Evolutionary conservation across 2,329 filamentous ascomycete genomes (phyloP), one percentile per base, ranked within the genome.

Genomic region (Lecanicillium sp.): DNA sequence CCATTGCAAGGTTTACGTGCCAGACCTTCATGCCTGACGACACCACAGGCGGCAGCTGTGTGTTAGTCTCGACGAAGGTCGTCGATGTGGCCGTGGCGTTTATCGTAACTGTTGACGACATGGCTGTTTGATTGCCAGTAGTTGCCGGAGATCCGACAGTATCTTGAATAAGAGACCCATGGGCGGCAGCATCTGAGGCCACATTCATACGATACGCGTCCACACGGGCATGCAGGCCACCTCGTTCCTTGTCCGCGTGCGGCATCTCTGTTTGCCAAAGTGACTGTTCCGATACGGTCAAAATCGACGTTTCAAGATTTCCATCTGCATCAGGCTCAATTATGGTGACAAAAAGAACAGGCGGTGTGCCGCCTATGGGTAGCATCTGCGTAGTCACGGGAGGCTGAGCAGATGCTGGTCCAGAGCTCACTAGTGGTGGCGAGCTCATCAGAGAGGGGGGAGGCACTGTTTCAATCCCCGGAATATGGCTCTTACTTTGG

Each of bases 271-370:
- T 51, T 21, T 45, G 45, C 26, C 43, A 51, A 9, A 55, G 53
- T n/a, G 48, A 33, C 10, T 43, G 42, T 21, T 53, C 49, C 43
- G 30, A 53, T 8, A 55, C 36, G 3, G 55, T 53, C 30, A 55
- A 21, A 9, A 55, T 32, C 12, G 53, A 54, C 0, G 56, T 61
- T 37, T 54, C 42, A 8, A 56, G 54, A 10, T 52, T 48, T 9
- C 52, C 50, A 9, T 56, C 42, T 15, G 52, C 50, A 10, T 53
- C 52, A 17, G 60, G 49, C 14, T 56, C 49, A 32, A 61, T 56
- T 5, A 63, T 50, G 12, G 58, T 62, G 20, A 61, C 49, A 15
- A 59, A 37, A 7, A 55, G 38, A 19, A 24, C 27, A 24, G 44
- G 40, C 50, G 54, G 11, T 30, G 26, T 4, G 37, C 35, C 48